Base-by-base conservation (phyloP, 495 filamentous ascomycete species). In the Neurospora sp. region DNA sequence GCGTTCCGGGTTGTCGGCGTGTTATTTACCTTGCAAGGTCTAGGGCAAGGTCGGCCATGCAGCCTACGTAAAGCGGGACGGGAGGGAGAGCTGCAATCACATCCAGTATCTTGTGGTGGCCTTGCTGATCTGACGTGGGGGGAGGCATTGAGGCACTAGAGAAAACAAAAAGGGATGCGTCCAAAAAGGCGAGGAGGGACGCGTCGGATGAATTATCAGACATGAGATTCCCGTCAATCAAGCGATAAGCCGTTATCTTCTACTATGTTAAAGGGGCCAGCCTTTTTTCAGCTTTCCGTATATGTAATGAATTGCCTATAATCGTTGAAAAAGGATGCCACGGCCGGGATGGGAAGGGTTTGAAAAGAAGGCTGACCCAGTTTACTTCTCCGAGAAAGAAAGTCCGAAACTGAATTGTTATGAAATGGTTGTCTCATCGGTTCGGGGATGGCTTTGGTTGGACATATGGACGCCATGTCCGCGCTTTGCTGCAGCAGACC, bases 1-100 rank as follows among this genome's bases (percentile, higher is more conserved):
- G 78, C 79, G 78, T 80, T 81, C 74, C 74, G 75, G 78, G 74
- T 75, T 72, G 72, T 77, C 72, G 73, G 74, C 73, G 72, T 75
- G 70, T 76, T 73, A 76, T 73, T 77, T 76, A 74, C 74, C 74
- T 76, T 76, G 54, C 54, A 66, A 66, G 54, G 74, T 76, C 74
- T 71, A 70, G 75, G 74, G 54, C 48, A 73, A 35, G 54, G 54
- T 66, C 14, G 54, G 72, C 66, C 70, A 73, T 75, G 74, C 41
- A 69, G 69, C 59, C 72, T 59, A 76, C 70, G 71, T 70, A 71
- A 66, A 66, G 54, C 54, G 54, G 54, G 54, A 66, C 54, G 54
- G 54, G 54, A 66, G 23, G 54, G 27, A 66, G 54, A 66, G 54
- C 27, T 66, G 27, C 54, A 66, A 66, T 66, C 54, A 66, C 54